Evolutionary conservation across 768 basidiomycete species (phyloP).

Genomic region (Plicaturopsis crispa): DNA sequence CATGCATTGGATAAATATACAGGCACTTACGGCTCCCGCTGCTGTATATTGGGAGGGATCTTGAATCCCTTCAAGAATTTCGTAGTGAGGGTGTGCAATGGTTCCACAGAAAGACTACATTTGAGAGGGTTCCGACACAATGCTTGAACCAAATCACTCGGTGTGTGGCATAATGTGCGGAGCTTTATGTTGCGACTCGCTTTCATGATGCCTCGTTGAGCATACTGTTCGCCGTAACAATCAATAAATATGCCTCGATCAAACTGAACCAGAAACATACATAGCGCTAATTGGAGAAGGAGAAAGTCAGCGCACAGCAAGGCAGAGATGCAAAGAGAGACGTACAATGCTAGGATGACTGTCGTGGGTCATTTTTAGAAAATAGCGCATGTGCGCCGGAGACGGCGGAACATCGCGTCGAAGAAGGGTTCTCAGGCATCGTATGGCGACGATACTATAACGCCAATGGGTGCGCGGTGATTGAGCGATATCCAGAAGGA

Average conservation of each 20-base stretch:
- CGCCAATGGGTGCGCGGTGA: constrained; percentile 70
- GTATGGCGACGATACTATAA: constrained; percentile 63
- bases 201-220: constrained; percentile 72
- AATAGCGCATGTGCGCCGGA: constrained; percentile 41
- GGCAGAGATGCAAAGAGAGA: constrained; percentile 6
- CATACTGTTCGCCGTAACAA: constrained; percentile 35
- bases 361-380: constrained; percentile 53
- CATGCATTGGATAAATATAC: constrained; percentile 1
- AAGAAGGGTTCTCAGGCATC: constrained; percentile 61
- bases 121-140: constrained; percentile 64
- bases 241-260: background rate
- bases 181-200: constrained; percentile 71
- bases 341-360: constrained; percentile 62
- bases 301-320: constrained; percentile 5
- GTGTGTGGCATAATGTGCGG: constrained; percentile 55
- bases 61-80: constrained; percentile 51
- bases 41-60: constrained; percentile 32
- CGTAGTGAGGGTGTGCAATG: constrained; percentile 43
- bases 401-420: constrained; percentile 53
- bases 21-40: constrained; percentile 37
- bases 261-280: constrained; percentile 25
- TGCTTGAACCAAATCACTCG: constrained; percentile 53
- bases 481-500: constrained; percentile 50
- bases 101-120: constrained; percentile 37
- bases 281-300: constrained; percentile 41